Evolutionary conservation across 129 eudicot genomes (phyloP).

Genomic region (Pulicaria dysenterica): DNA sequence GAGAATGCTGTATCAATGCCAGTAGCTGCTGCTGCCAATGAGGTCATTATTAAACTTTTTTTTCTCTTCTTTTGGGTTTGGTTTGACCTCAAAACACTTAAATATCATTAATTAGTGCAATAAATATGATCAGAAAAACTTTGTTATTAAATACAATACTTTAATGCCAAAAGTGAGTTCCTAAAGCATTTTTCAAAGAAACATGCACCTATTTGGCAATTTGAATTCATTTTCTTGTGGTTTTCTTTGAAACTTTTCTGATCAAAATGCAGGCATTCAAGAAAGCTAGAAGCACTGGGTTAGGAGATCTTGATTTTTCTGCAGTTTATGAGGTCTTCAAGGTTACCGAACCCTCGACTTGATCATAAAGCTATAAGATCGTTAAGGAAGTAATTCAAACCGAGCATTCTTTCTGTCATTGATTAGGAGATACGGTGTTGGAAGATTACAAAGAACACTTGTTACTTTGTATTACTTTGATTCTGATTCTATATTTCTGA

Average conservation of each 20-base stretch:
- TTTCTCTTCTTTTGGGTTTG: not conserved
- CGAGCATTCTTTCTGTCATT: conserved; percentile 27
- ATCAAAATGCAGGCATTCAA: conserved; percentile 65
- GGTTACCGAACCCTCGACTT: conserved; percentile 45
- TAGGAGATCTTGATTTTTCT: conserved; percentile 95
- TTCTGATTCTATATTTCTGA: not conserved
- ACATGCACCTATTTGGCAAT: too few relatives aligned
- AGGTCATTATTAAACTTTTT: conserved; percentile 42
- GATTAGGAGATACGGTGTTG: conserved; percentile 25
- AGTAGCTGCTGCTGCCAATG: conserved; percentile 96
- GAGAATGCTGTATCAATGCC: conserved; percentile 91
- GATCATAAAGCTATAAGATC: not conserved
- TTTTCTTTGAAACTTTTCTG: not conserved
- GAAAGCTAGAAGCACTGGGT: conserved; percentile 83
- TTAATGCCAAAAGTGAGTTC: too few relatives aligned
- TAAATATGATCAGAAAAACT: too few relatives aligned
- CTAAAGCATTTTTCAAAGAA: too few relatives aligned
- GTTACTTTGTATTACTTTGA: conserved; percentile 19
- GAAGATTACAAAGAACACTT: conserved; percentile 18
- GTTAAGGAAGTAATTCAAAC: conserved; percentile 19
- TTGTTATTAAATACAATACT: too few relatives aligned
- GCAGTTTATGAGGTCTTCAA: conserved; percentile 83
- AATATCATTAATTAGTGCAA: too few relatives aligned
- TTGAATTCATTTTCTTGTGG: too few relatives aligned
- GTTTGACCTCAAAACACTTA: too few relatives aligned